Base-by-base conservation (phyloP, 2,329 filamentous ascomycete genomes). In the Pyricularia pennisetigena region DNA sequence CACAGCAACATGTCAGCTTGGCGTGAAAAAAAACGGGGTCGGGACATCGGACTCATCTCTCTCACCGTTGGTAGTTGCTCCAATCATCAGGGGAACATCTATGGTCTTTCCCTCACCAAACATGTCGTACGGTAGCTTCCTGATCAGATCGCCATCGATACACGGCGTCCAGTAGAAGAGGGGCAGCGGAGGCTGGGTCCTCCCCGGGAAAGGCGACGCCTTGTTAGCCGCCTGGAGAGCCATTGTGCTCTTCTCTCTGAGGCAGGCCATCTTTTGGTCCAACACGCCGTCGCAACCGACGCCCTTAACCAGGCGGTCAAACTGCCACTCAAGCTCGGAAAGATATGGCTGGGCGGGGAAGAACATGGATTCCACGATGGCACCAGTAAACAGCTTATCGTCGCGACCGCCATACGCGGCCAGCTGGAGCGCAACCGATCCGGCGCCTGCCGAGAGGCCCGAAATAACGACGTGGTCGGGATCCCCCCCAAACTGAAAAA, bases 131-230 rank as follows among this genome's bases (percentile, higher is more conserved):
- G 82, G 79, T 10, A 78, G 74, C 68, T 82, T 81, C 4, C 70
- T 73, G 14, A 85, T 71, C 10, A 85, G 72, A 5, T 78, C 78
- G 8, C 81, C 83, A 68, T 86, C 83, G 6, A 84, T 74, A 65
- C 80, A 82, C 0, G 83, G 83, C 2, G 81, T 79, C 81, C 81
- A 86, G 75, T 83, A 84, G 72, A 84, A 85, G 0, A 79, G 73
- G 0, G 82, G 76, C 5, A 72, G 54, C 0, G 74, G 78, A 1
- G 71, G 68, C 9, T 70, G 72, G 2, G 72, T 69, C 4, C 78
- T 75, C 2, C 79, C 79, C 0, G 79, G 77, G 49, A 83, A 84
- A 1, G 79, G 73, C 1, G 74, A 76, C 9, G 77, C 76, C 20
- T 73, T 68, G 72, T 84, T 84, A 12, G 70, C 70, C 72, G 83